Conservation (phyloP, 495 filamentous ascomycete genomes). For the Talaromyces stipitatus region DNA sequence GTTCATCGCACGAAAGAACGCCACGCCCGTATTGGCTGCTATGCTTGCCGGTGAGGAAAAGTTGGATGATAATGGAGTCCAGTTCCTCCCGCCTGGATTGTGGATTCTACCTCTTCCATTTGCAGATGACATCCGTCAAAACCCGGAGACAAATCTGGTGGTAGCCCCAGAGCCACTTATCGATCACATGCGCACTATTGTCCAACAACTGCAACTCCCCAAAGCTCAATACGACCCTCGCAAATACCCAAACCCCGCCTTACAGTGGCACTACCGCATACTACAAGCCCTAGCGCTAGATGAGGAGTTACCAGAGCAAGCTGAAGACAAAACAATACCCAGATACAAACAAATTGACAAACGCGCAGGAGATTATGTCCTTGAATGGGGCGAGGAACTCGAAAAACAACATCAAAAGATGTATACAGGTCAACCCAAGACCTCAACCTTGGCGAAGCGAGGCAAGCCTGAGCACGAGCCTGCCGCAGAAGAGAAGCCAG, state of each 20-base stretch:
- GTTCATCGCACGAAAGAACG: slow-evolving; percentile 78
- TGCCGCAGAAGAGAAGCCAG: slow-evolving; percentile 20
- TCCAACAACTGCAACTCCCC: slow-evolving; percentile 85
- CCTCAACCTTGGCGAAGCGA: slow-evolving; percentile 37
- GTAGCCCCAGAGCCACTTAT: slow-evolving; percentile 61
- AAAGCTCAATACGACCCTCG: slow-evolving; percentile 72
- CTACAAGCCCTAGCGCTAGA: slow-evolving; percentile 88
- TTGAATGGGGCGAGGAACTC: slow-evolving; percentile 67
- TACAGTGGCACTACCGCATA: slow-evolving; percentile 98
- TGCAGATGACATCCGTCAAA: slow-evolving; percentile 79
- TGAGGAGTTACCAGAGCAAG: slow-evolving; percentile 75
- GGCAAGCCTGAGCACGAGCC: slow-evolving; percentile 23
- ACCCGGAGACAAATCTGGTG: slow-evolving; percentile 51
- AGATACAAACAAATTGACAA: slow-evolving; percentile 82
- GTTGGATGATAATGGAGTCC: slow-evolving; percentile 56
- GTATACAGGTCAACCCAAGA: slow-evolving; percentile 24
- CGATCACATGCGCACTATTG: slow-evolving; percentile 70
- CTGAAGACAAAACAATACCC: slow-evolving; percentile 79
- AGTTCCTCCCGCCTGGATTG: slow-evolving; percentile 72
- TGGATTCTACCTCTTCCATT: slow-evolving; percentile 88
- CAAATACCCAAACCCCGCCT: slow-evolving; percentile 85
- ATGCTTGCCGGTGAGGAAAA: slow-evolving; percentile 67
- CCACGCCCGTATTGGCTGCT: slow-evolving; percentile 68
- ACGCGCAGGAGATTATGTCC: slow-evolving; percentile 67
- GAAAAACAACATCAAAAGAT: slow-evolving; percentile 43